Evolutionary conservation across 192 early-diverging fungal genomes (phyloP).

Genomic region (Neocallimastix lanati): DNA sequence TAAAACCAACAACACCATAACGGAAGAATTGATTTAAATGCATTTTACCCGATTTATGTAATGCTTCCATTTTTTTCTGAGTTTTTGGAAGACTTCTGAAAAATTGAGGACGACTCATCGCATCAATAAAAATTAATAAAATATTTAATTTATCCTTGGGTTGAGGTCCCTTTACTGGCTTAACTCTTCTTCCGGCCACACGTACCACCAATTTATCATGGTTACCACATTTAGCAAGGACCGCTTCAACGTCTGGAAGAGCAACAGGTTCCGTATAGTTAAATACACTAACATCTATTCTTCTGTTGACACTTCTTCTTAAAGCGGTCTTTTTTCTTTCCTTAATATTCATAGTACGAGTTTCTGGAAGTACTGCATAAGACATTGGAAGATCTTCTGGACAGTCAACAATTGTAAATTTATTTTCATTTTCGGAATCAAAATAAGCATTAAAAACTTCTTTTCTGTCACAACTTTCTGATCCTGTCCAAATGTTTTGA

Average conservation of each 20-base stretch:
- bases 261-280: background rate
- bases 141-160: slow-evolving; percentile 16
- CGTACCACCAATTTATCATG: background rate
- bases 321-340: too few relatives aligned
- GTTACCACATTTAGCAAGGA: background rate
- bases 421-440: too few relatives aligned
- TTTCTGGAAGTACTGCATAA: too few relatives aligned
- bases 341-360: too few relatives aligned
- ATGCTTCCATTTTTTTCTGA: slow-evolving; percentile 4
- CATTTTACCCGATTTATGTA: slow-evolving; percentile 11
- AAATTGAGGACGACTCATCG: slow-evolving; percentile 26
- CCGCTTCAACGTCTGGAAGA: background rate
- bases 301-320: too few relatives aligned
- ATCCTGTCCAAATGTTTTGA: slow-evolving; percentile 38
- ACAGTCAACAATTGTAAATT: too few relatives aligned
- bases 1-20: slow-evolving; percentile 26
- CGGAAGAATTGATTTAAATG: slow-evolving; percentile 27
- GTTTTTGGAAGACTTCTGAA: slow-evolving; percentile 28
- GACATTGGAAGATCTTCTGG: too few relatives aligned
- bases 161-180: background rate
- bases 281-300: background rate
- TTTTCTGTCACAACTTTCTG: background rate
- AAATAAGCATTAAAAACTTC: too few relatives aligned
- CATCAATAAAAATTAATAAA: slow-evolving; percentile 29
- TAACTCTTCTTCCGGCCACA: slow-evolving; percentile 3